Base-by-base conservation (phyloP, 495 filamentous ascomycete genomes). In the Friedmanniomyces simplex region DNA sequence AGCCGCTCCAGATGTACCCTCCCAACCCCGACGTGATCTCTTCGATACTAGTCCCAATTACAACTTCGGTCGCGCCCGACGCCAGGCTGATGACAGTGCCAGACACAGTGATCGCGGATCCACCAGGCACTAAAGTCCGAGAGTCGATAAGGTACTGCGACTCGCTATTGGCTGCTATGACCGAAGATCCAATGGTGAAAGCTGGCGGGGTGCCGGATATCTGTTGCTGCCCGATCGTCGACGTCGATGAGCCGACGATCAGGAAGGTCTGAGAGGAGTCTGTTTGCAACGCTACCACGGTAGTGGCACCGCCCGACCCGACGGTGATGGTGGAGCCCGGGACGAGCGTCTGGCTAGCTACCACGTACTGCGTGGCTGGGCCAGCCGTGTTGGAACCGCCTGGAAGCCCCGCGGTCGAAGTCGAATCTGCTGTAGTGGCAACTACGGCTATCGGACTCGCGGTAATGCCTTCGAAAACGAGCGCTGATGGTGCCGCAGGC, bases 261-360 rank as follows among this genome's bases (percentile, higher is more conserved):
- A 52, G 21, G 14, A 43, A 12, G 16, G 48, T 58, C 5, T 22
- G 1, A 5, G 32, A 39, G 3, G 26, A 22, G 36, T 28, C 5
- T 3, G 42, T 58, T n/a, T 50, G 16, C 21, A 58, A 42, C n/a
- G 48, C 55, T 16, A 52, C 0, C 20, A 52, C 26, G 0, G 55
- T 58, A 12, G 39, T 26, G 2, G 36, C 20, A 1, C 18, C n/a
- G 32, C 48, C 48, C 10, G 48, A 28, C 7, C 48, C 30, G 10
- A 58, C 28, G 16, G 49, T 58, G 34, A 53, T 59, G 12, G 49
- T 24, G 24, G 36, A 47, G 11, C 57, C 50, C 4, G 50, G 37
- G 8, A 18, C 34, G 22, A 58, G 34, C 3, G 55, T 58, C 32
- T 58, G 46, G n/a, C 47, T 30, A 26, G 30, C 22, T 2, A 49